Conservation (phyloP, 352 stramenopile genomes). For the Phytopythium chamaehyphon region DNA sequence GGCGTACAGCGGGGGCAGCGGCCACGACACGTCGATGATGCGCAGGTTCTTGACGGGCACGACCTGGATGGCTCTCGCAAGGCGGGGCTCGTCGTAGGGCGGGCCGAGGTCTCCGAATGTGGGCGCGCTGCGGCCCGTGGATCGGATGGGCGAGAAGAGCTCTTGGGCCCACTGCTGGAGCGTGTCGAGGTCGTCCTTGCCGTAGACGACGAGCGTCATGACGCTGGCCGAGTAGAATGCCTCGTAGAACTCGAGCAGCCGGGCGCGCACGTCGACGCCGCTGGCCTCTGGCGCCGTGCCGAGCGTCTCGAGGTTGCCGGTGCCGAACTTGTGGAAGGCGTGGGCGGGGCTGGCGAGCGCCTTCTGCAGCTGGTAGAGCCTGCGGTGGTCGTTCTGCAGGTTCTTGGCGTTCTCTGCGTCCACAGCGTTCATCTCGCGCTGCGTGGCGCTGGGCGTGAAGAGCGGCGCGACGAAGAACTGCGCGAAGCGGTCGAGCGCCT, state of each 20-base stretch:
- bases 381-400: conserved; percentile 90
- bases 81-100: conserved; percentile 43
- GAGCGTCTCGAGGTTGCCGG: conserved; percentile 85
- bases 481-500: conserved; percentile 94
- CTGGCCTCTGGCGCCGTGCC: conserved; percentile 26
- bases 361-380: conserved; percentile 85
- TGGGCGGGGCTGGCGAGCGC: conserved; percentile 63
- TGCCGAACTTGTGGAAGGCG: conserved; percentile 90
- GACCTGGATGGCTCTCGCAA: conserved; percentile 50
- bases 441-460: conserved; percentile 88
- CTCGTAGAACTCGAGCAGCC: conserved; percentile 83
- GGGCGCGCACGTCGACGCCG: conserved; percentile 59
- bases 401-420: conserved; percentile 97
- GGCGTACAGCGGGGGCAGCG: conserved; percentile 46
- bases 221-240: conserved; percentile 89
- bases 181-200: conserved; percentile 82
- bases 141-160: conserved; percentile 83
- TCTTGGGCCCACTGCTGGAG: conserved; percentile 70
- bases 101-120: conserved; percentile 39
- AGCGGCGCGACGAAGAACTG: conserved; percentile 98
- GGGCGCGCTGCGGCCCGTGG: conserved; percentile 49
- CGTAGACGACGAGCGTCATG: conserved; percentile 90
- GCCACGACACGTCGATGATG: conserved; percentile 73
- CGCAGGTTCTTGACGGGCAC: conserved; percentile 63
- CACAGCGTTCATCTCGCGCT: conserved; percentile 95